phyloP scores from a whole-genome alignment of 164 flowering plant genomes.

The Cinnamomum micranthum region DNA sequence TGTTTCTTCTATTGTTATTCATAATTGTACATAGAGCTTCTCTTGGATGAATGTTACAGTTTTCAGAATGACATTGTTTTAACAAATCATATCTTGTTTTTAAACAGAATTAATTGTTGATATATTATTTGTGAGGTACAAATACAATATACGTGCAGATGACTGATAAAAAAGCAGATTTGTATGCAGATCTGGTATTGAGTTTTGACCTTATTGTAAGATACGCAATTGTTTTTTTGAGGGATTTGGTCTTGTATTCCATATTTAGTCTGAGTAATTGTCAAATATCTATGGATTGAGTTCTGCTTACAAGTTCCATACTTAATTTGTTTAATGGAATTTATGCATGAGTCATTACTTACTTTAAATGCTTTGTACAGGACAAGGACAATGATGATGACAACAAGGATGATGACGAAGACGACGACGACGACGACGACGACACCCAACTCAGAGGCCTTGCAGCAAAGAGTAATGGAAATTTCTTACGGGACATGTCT shows the following conservation, averaged over 20 bases:
- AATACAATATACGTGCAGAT: too few species aligned
- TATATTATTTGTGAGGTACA: too few species aligned
- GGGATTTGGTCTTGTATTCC: neutral
- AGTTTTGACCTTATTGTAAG: too few species aligned
- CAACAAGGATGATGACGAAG: slow-evolving; percentile 33
- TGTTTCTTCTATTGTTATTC: too few species aligned
- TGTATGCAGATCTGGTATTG: too few species aligned
- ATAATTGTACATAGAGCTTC: too few species aligned
- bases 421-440: slow-evolving; percentile 28
- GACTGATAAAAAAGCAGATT: too few species aligned
- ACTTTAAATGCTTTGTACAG: neutral
- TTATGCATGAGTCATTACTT: neutral
- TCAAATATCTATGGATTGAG: neutral
- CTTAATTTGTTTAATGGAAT: neutral
- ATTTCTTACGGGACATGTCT: neutral
- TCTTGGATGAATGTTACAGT: too few species aligned
- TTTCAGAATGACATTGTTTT: too few species aligned
- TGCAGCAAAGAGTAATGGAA: slow-evolving; percentile 65
- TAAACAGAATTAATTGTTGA: too few species aligned
- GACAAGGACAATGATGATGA: slow-evolving; percentile 13
- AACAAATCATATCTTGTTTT: too few species aligned
- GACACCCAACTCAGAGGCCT: slow-evolving; percentile 39
- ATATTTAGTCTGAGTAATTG: neutral
- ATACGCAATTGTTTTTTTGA: too few species aligned
- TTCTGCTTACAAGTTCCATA: neutral